Evolutionary conservation across 2,329 filamentous ascomycete species (phyloP), one percentile per base, ranked within the genome.

Genomic region (Xylaria sp.): DNA sequence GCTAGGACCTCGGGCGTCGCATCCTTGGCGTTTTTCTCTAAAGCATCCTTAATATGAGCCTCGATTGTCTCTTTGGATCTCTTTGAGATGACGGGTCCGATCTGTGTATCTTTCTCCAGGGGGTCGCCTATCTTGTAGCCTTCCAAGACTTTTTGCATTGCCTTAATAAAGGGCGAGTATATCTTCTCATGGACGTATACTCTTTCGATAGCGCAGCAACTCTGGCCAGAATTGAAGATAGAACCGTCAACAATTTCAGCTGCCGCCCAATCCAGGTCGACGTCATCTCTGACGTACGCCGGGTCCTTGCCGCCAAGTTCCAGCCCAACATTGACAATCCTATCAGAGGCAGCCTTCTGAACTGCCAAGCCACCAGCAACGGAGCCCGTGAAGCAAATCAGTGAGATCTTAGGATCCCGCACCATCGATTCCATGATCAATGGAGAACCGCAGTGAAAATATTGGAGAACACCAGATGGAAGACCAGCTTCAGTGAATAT

Each of bases 171-270:
- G 13, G 88, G 83, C 76, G 97, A 93, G 79, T 97, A 90, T 59
- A 98, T 88, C 74, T 88, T 90, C 77, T 92, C 91, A 76, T 96
- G 90, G 5, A 98, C 94, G 76, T 98, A 98, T 23, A 98, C 89
- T 40, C 95, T 87, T 83, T 98, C 95, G 63, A 98, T 86, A 28
- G 93, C 92, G 81, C 95, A 98, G 85, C 95, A 98, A 79, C 93
- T 97, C 84, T 98, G 95, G n/a, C 95, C 95, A 60, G 94, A 97
- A 83, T 98, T 98, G 86, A 98, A 98, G 66, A 98, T 85, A n/a
- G 94, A 91, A 23, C 95, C 95, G 75, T 98, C 95, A 15, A 98
- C 93, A 75, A 98, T 96, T 81, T 97, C 94, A 74, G 92, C 94
- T 0, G 95, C 95, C 0, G 92, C 94, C 95, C 94, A 97, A 57